phyloP scores from a whole-genome alignment of 129 eudicot genomes.

The Daucus carota region DNA sequence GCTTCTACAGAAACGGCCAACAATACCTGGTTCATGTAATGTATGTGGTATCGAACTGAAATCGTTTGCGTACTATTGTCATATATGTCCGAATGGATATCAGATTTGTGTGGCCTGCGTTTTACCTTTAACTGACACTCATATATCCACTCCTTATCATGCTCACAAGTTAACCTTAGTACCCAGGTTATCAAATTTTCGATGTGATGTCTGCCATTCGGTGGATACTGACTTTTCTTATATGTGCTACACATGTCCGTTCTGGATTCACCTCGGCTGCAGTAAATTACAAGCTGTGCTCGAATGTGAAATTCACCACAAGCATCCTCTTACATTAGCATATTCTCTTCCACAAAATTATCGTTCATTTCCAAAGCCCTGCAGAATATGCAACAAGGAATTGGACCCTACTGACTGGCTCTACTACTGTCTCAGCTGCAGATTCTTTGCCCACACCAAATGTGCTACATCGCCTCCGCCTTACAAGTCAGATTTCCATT shows the following conservation, averaged over 20 bases:
- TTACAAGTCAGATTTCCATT: too few relatives aligned
- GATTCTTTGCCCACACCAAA: not conserved
- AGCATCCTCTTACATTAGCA: not conserved
- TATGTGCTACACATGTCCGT: not conserved
- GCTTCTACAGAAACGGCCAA: too few relatives aligned
- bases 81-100: too few relatives aligned
- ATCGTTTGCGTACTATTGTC: not conserved
- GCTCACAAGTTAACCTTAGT: not conserved
- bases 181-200: not conserved
- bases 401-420: not conserved
- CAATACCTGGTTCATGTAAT: not conserved
- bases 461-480: not conserved
- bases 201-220: not conserved
- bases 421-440: not conserved
- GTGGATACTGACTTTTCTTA: not conserved
- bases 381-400: not conserved
- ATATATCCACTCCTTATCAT: not conserved
- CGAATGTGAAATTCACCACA: not conserved
- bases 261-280: not conserved
- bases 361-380: not conserved
- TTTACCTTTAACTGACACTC: not conserved
- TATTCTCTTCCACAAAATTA: not conserved
- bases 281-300: not conserved
- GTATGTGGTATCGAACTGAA: not conserved
- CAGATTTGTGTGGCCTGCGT: not conserved